A percentile compares a stretch with the other conserved stretches of the same genome.
Evolutionary conservation across 2,329 filamentous ascomycete genomes (phyloP).

Genomic region (Akanthomyces uredinophilus): DNA sequence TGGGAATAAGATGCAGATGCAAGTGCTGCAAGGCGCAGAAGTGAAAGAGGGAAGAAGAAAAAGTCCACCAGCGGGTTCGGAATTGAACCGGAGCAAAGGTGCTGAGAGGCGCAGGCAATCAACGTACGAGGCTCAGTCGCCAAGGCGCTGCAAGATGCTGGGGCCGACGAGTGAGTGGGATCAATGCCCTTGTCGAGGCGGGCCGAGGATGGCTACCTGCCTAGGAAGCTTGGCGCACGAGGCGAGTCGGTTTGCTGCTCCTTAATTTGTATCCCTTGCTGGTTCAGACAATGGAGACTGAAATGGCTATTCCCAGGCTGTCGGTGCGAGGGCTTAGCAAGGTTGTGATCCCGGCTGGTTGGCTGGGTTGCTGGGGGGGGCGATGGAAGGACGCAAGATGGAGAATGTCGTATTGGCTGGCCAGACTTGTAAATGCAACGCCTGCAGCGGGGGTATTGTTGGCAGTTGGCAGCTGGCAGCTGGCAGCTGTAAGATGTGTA

Average conservation of each 20-base stretch:
- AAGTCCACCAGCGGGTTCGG: neutral
- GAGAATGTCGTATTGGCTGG: neutral
- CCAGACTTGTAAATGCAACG: neutral
- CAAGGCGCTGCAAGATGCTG: slow-evolving; percentile 5
- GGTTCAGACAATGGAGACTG: neutral
- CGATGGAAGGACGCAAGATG: neutral
- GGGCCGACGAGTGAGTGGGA: neutral
- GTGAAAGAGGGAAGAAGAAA: neutral
- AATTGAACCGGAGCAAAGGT: slow-evolving; percentile 2
- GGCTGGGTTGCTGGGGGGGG: no score
- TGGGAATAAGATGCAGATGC: slow-evolving; percentile 1
- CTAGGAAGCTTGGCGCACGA: neutral
- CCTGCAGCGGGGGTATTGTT: neutral
- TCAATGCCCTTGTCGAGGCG: neutral
- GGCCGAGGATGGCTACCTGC: neutral
- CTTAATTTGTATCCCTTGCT: neutral
- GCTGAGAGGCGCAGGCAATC: slow-evolving; percentile 4
- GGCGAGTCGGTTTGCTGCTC: neutral
- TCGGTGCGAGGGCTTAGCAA: neutral
- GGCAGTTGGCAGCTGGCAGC: neutral
- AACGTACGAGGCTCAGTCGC: slow-evolving; percentile 8
- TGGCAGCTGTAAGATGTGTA: no score
- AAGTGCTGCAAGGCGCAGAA: neutral
- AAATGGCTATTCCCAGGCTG: neutral
- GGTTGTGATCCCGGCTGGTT: neutral